These are phyloP conservation scores for Prunus armeniaca DNA, from an alignment of 306 rosid species.

Conservation along the genomic window DNA sequence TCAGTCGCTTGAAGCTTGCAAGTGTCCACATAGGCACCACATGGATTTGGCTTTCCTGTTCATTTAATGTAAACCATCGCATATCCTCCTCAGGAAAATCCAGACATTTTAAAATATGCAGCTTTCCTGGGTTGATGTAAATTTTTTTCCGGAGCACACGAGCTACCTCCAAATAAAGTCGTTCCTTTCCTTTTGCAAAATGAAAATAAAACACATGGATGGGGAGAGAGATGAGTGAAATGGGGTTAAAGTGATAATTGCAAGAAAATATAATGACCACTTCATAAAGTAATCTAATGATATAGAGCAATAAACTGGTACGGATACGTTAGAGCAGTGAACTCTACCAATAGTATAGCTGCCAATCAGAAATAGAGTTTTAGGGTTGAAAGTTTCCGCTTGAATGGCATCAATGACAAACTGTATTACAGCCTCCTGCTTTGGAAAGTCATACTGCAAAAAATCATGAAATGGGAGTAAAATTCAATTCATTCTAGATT, in stretches of 20 bases:
- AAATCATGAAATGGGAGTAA: slow-evolving; percentile 20
- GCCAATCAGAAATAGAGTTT: slow-evolving; percentile 90
- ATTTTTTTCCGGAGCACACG: slow-evolving; percentile 76
- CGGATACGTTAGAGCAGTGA: background rate
- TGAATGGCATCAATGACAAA: slow-evolving; percentile 90
- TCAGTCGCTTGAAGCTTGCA: slow-evolving; percentile 90
- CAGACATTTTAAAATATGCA: slow-evolving; percentile 72
- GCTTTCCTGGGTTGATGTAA: slow-evolving; percentile 73
- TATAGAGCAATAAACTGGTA: background rate
- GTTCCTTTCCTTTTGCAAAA: slow-evolving; percentile 72
- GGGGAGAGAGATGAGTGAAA: background rate
- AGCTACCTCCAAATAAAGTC: slow-evolving; percentile 92
- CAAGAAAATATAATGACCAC: background rate
- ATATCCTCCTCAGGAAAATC: slow-evolving; percentile 74
- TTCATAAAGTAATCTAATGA: background rate
- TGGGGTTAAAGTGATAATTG: background rate
- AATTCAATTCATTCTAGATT: slow-evolving; percentile 6
- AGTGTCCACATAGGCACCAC: slow-evolving; percentile 95
- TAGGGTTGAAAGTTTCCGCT: slow-evolving; percentile 87
- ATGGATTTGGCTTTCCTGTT: slow-evolving; percentile 88
- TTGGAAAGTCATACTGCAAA: slow-evolving; percentile 94
- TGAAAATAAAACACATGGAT: background rate
- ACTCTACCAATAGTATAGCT: slow-evolving; percentile 88
- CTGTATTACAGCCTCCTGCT: slow-evolving; percentile 89
- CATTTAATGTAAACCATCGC: slow-evolving; percentile 83